A percentile compares a stretch with the other conserved stretches of the same genome.
phyloP scores from a whole-genome alignment of 306 rosid genomes.

The Sphenostylis stenocarpa region DNA sequence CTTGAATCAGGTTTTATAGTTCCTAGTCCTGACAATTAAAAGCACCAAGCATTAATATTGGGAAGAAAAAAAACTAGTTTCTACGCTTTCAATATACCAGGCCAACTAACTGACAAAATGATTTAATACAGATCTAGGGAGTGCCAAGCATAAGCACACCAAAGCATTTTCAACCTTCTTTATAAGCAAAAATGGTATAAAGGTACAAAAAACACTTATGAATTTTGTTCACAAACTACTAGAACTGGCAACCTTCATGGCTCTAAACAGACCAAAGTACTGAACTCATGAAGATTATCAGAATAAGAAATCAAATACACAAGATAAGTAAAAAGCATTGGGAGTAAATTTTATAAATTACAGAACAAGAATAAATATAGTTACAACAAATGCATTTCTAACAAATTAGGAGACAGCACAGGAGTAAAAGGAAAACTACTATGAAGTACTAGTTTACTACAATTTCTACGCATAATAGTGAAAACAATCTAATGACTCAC shows the following conservation, averaged over 20 bases:
- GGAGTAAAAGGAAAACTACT: neutral
- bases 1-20: constrained; percentile 11
- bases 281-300: neutral
- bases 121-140: neutral
- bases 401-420: neutral
- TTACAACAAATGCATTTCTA: neutral
- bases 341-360: neutral
- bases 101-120: neutral
- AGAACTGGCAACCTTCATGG: neutral
- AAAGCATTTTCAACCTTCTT: constrained; percentile 2
- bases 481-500: constrained; percentile 40
- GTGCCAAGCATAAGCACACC: neutral
- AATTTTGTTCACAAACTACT: neutral
- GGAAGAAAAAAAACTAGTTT: neutral
- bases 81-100: neutral
- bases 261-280: neutral
- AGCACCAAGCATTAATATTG: constrained; percentile 18
- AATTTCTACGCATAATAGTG: neutral
- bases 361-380: neutral
- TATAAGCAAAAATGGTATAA: neutral
- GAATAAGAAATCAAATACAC: neutral
- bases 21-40: constrained; percentile 43
- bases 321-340: neutral
- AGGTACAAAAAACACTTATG: neutral
- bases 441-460: neutral